These are phyloP conservation scores for Kwoniella bestiolae DNA, from an alignment of 768 basidiomycete genomes.

Conservation along the genomic window DNA sequence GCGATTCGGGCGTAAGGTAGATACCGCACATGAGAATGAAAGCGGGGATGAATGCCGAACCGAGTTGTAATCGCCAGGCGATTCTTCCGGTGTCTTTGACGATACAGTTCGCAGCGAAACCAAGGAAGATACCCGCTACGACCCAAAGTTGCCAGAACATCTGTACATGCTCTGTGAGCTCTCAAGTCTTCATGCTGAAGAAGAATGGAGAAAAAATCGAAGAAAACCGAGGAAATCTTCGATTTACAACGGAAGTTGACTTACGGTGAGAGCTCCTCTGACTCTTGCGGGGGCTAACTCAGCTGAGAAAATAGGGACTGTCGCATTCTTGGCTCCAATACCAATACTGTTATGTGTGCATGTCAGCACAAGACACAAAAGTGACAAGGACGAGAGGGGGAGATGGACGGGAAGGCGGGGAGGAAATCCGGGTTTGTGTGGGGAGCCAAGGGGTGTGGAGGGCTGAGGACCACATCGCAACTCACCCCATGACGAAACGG, in stretches of 20 bases:
- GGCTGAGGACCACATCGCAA: neutral
- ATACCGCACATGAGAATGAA: conserved; percentile 45
- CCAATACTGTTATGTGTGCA: conserved; percentile 21
- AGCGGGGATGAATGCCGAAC: conserved; percentile 56
- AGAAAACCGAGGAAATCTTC: neutral
- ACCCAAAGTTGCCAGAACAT: conserved; percentile 77
- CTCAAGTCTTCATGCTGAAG: neutral
- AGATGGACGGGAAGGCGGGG: neutral
- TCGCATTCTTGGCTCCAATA: conserved; percentile 55
- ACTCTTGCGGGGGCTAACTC: conserved; percentile 83
- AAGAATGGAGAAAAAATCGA: neutral
- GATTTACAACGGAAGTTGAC: neutral
- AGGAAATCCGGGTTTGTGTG: too few relatives aligned
- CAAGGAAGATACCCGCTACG: conserved; percentile 49
- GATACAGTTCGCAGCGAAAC: conserved; percentile 56
- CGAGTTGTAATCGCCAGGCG: conserved; percentile 60
- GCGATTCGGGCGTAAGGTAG: conserved; percentile 55
- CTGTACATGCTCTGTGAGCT: neutral
- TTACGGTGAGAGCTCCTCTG: conserved; percentile 75
- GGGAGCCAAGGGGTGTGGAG: neutral
- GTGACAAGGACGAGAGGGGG: too few relatives aligned
- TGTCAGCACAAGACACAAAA: neutral
- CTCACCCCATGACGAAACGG: conserved; percentile 44
- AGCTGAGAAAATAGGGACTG: conserved; percentile 72
- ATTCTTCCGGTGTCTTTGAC: conserved; percentile 55